phyloP scores from a whole-genome alignment of 2,329 filamentous ascomycete genomes.

The Dryadomyces sulphureus region DNA sequence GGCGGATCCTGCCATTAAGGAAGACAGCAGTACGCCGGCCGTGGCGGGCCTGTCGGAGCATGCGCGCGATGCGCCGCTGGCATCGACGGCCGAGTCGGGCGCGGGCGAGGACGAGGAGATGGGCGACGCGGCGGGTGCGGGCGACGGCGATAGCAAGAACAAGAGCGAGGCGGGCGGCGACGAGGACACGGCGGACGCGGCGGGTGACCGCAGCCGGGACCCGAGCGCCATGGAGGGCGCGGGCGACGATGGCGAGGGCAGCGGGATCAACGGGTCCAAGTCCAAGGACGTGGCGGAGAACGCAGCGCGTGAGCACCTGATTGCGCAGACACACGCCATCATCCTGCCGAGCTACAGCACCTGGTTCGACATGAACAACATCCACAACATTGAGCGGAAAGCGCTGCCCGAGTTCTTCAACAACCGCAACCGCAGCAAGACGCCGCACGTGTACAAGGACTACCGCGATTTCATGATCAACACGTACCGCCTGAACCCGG shows the following conservation, averaged over 20 bases:
- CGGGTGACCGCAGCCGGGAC: not conserved
- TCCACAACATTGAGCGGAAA: conserved; percentile 86
- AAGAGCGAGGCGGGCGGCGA: conserved; percentile 4
- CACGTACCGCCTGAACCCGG: conserved; percentile 88
- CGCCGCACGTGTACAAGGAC: conserved; percentile 91
- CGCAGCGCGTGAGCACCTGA: conserved; percentile 78
- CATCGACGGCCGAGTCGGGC: conserved; percentile 44
- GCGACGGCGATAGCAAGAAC: conserved; percentile 4
- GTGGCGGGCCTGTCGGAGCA: conserved; percentile 42
- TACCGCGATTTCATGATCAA: conserved; percentile 99
- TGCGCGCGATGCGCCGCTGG: conserved; percentile 54
- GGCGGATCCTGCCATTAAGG: conserved; percentile 37
- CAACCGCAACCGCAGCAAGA: conserved; percentile 94
- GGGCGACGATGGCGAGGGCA: conserved; percentile 29
- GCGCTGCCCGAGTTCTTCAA: conserved; percentile 98
- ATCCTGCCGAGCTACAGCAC: conserved; percentile 95
- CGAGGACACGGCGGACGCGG: conserved; percentile 1
- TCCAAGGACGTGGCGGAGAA: conserved; percentile 72
- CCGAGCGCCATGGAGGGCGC: conserved; percentile 17
- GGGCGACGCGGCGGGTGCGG: conserved; percentile 36
- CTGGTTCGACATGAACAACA: conserved; percentile 96
- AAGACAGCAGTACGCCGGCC: conserved; percentile 45
- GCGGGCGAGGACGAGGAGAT: conserved; percentile 65
- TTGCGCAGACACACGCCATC: conserved; percentile 87
- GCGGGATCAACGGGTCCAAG: conserved; percentile 38